Evolutionary conservation across 2,329 filamentous ascomycete species (phyloP), one percentile per base, ranked within the genome.

Genomic region (Rosellinia necatrix): DNA sequence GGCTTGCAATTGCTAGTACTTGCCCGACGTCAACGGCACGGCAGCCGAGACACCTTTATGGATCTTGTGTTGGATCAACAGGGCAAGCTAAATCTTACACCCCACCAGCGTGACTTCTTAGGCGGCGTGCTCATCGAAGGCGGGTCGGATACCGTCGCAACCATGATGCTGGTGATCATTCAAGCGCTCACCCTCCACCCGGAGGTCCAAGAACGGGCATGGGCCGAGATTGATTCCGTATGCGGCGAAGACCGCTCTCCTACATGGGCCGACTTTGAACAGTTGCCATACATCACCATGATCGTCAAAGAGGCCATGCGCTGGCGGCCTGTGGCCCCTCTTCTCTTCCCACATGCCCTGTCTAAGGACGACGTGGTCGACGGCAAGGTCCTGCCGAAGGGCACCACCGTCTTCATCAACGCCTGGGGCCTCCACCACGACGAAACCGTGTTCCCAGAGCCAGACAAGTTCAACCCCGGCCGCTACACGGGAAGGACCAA

Each of bases 261-360:
- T 0, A 65, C 55, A 0, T 75, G 71, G 69, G 21, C 15, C 9
- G 49, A 53, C 15, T 22, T 17, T 13, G 25, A 43, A 5, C 61
- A 68, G 3, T 62, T 80, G 4, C 76, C 76, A 0, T 79, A 78
- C 56, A 65, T 79, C 6, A 64, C 69, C 15, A 71, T 69, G 44
- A 66, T 74, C 10, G 64, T 79, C 53, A 78, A 79, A 43, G 77
- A 80, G 59, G 64, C 63, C 4, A 61, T 75, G 32, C 68, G 77
- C 0, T 78, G 77, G 74, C 70, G 76, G 22, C 74, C 76, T 0
- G 66, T 72, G 2, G 61, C 64, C 0, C 71, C 70, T 0, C 42
- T 71, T 2, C 66, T 67, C 1, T 68, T 81, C 3, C 68, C 72
- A 1, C 72, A 77, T 50, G 19, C 13, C 27, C 42, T 24, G 34